Percentiles rank a stretch among this genome's conserved stretches.
These are phyloP conservation scores for Oemleria cerasiformis DNA, from an alignment of 306 rosid species.

Conservation along the genomic window DNA sequence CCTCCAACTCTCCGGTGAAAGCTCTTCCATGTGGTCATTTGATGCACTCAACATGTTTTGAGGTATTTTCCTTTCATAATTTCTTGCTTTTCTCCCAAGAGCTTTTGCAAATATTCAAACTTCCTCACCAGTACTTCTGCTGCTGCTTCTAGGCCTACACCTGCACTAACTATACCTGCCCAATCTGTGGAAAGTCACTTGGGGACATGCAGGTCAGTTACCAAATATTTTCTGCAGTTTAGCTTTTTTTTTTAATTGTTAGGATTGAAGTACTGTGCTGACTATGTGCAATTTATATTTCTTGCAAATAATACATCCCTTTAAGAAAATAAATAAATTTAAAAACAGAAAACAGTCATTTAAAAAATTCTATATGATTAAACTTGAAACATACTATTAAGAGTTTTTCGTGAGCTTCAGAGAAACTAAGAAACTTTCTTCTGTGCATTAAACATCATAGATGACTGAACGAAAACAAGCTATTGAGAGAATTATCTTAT, in stretches of 20 bases:
- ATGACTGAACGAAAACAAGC: no score
- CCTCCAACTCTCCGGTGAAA: slow-evolving; percentile 73
- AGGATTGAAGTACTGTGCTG: not conserved
- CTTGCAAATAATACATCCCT: not conserved
- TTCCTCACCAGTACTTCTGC: slow-evolving; percentile 29
- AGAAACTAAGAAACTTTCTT: not conserved
- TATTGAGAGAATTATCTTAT: no score
- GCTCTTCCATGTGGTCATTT: slow-evolving; percentile 87
- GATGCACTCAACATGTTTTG: slow-evolving; percentile 90
- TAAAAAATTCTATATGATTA: not conserved
- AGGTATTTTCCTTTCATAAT: slow-evolving; percentile 43
- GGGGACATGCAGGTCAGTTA: slow-evolving; percentile 95
- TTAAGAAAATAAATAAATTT: not conserved
- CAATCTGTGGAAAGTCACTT: slow-evolving; percentile 88
- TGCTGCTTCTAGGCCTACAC: slow-evolving; percentile 72
- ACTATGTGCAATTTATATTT: not conserved
- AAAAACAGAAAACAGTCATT: not conserved
- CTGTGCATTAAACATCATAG: not conserved
- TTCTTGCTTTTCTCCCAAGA: slow-evolving; percentile 4
- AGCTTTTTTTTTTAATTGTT: not conserved
- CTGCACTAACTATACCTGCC: slow-evolving; percentile 69
- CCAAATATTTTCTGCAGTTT: slow-evolving; percentile 12
- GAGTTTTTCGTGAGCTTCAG: not conserved
- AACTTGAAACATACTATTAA: not conserved
- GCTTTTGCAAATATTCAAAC: slow-evolving; percentile 18